Evolutionary conservation across 345 rosid species (phyloP), one percentile per base, ranked within the genome.

Genomic region (Erodium maritimum): DNA sequence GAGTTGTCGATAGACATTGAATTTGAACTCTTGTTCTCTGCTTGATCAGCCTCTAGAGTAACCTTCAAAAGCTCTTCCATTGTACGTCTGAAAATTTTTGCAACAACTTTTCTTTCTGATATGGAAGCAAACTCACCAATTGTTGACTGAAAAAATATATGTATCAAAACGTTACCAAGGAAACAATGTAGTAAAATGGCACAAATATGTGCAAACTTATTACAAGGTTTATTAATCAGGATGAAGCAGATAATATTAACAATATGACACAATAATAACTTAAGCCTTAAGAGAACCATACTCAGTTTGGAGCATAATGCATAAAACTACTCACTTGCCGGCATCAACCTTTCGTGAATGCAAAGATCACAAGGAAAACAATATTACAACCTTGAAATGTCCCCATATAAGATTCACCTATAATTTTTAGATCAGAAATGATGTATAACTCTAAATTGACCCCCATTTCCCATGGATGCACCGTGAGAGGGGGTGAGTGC

Each of bases 111-210:
- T 75, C 74, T 76, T 73, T 77, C 84, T 4, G 99, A 86, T 72
- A 93, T 83, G 42, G 96, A 82, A 71, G 94, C 83, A 63, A 93
- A 67, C 65, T 84, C 85, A 52, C 75, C 70, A 51, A 93, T 87
- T 21, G 85, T 83, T 52, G 89, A 82, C 99, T 93, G 87, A 63
- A 77, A 71, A 67, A 25, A n/a, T 37, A 55, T 60, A 21, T 23
- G 19, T 17, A 37, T 45, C 21, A n/a, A 5, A 37, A 52, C 61
- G 34, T 50, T 29, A 54, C 56, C 23, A 20, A 54, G 5, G 5
- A 14, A 33, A 48, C 17, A 5, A 24, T 0, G 61, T 29, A 59
- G 5, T 37, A 54, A 46, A 52, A 45, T 21, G 52, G 25, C 33
- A 62, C 50, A 61, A 17, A 23, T 46, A 20, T 52, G 11, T 21